Evolutionary conservation across 2,329 filamentous ascomycete genomes (phyloP).

Genomic region (Sclerotinia glacialis): DNA sequence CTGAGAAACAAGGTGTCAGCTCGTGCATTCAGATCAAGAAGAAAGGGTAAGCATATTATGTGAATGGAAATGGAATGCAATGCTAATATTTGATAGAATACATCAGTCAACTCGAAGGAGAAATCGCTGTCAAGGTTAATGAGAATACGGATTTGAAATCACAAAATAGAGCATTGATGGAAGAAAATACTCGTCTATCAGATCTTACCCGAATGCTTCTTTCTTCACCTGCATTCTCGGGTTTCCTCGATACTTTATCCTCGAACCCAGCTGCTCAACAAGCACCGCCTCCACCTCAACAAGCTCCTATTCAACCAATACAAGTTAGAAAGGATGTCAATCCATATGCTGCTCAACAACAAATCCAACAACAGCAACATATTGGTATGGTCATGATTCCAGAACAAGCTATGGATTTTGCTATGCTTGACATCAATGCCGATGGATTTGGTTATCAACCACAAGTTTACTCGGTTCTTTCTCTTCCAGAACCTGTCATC

Average conservation of each 20-base stretch:
- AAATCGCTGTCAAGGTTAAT: constrained; percentile 78
- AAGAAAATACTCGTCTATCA: constrained; percentile 79
- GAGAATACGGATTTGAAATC: constrained; percentile 78
- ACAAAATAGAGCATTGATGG: constrained; percentile 76
- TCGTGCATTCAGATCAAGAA: constrained; percentile 92
- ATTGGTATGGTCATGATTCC: constrained; percentile 82
- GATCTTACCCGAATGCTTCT: constrained; percentile 80
- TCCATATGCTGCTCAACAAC: constrained; percentile 53
- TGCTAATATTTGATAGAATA: constrained; percentile 75
- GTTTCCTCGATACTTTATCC: constrained; percentile 71
- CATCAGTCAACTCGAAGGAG: constrained; percentile 87
- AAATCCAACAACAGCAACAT: constrained; percentile 55
- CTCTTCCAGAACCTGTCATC: constrained; percentile 57
- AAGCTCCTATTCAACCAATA: constrained; percentile 40
- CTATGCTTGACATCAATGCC: constrained; percentile 62
- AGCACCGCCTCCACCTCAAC: constrained; percentile 38
- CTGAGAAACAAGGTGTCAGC: constrained; percentile 99
- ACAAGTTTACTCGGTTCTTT: constrained; percentile 70
- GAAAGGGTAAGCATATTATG: constrained; percentile 72
- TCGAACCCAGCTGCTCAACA: constrained; percentile 51
- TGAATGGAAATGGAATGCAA: not conserved
- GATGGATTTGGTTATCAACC: constrained; percentile 60
- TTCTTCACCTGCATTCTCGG: constrained; percentile 77
- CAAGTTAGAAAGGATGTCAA: constrained; percentile 65
- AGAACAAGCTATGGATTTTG: constrained; percentile 73